phyloP scores from a whole-genome alignment of 2,329 filamentous ascomycete species.

The Teratosphaeria pseudoeucalypti region DNA sequence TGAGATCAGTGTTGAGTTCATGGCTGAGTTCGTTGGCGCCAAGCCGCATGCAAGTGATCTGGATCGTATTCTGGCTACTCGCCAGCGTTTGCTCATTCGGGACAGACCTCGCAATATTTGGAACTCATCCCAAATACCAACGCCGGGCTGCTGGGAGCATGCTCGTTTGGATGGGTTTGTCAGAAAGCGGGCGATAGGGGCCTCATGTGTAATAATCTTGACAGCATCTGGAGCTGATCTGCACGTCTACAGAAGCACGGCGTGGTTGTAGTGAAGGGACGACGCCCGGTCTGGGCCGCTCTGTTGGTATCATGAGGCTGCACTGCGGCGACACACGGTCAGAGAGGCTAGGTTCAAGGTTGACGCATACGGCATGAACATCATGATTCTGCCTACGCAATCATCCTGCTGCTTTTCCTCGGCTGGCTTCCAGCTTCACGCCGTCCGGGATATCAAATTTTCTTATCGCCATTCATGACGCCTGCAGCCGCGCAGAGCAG shows the following conservation, averaged over 20 bases:
- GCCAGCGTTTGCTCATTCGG: neutral
- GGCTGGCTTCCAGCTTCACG: too few species aligned
- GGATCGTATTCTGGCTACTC: neutral
- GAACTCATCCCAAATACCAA: slow-evolving; percentile 30
- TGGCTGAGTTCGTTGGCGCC: slow-evolving; percentile 5
- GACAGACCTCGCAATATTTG: slow-evolving; percentile 18
- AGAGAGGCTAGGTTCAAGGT: neutral
- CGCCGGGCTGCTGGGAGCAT: slow-evolving; percentile 29
- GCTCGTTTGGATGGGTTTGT: slow-evolving; percentile 28
- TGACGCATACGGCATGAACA: neutral
- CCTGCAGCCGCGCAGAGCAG: too few species aligned
- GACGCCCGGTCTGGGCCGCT: slow-evolving; percentile 13
- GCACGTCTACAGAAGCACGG: slow-evolving; percentile 28
- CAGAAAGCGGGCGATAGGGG: slow-evolving; percentile 29
- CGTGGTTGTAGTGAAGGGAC: slow-evolving; percentile 16
- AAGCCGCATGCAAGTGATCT: slow-evolving; percentile 11
- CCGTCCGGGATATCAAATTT: too few species aligned
- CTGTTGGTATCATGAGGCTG: slow-evolving; percentile 11
- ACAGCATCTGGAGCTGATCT: slow-evolving; percentile 23
- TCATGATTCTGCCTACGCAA: too few species aligned
- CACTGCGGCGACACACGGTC: slow-evolving; percentile 10
- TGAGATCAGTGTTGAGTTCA: slow-evolving; percentile 7
- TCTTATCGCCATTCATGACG: too few species aligned
- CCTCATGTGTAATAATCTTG: slow-evolving; percentile 21
- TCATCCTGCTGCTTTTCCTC: too few species aligned